A percentile compares a stretch with the other conserved stretches of the same genome.
phyloP scores from a whole-genome alignment of 495 filamentous ascomycete genomes.

The Penicillium simplicissimum region DNA sequence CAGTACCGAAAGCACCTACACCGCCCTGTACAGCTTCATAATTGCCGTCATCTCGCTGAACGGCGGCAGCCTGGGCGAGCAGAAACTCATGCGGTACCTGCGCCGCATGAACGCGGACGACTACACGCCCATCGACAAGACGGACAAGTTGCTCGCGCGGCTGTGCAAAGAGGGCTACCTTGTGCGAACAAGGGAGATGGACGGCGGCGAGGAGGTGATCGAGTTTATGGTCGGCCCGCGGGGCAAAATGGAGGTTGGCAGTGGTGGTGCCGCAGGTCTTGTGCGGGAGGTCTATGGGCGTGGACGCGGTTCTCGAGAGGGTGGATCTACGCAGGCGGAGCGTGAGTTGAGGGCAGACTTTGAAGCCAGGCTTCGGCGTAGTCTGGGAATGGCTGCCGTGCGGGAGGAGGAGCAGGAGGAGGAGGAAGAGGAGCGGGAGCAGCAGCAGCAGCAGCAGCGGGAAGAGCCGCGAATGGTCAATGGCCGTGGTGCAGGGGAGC shows the following conservation, averaged over 20 bases:
- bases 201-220: slow-evolving; percentile 69
- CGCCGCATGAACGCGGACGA: slow-evolving; percentile 72
- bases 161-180: slow-evolving; percentile 85
- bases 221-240: slow-evolving; percentile 80
- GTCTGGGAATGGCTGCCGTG: slow-evolving; percentile 27
- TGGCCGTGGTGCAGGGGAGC: slow-evolving; percentile 1
- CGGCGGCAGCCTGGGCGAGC: slow-evolving; percentile 70
- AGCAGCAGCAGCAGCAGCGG: slow-evolving; percentile 1
- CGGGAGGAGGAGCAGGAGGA: not conserved
- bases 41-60: slow-evolving; percentile 72
- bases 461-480: not conserved
- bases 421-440: slow-evolving; percentile 5
- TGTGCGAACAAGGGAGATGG: slow-evolving; percentile 65
- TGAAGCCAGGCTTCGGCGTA: slow-evolving; percentile 34
- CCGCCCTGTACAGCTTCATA: slow-evolving; percentile 75
- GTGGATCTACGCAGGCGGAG: slow-evolving; percentile 48
- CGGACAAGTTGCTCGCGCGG: slow-evolving; percentile 69
- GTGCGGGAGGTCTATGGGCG: slow-evolving; percentile 61
- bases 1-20: slow-evolving; percentile 72
- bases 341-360: slow-evolving; percentile 32
- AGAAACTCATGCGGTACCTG: slow-evolving; percentile 72
- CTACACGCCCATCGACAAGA: slow-evolving; percentile 74
- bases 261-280: slow-evolving; percentile 67
- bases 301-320: slow-evolving; percentile 20
- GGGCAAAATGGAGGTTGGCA: slow-evolving; percentile 83